Evolutionary conservation across 257 asterid species (phyloP).

Genomic region (Lycium barbarum): DNA sequence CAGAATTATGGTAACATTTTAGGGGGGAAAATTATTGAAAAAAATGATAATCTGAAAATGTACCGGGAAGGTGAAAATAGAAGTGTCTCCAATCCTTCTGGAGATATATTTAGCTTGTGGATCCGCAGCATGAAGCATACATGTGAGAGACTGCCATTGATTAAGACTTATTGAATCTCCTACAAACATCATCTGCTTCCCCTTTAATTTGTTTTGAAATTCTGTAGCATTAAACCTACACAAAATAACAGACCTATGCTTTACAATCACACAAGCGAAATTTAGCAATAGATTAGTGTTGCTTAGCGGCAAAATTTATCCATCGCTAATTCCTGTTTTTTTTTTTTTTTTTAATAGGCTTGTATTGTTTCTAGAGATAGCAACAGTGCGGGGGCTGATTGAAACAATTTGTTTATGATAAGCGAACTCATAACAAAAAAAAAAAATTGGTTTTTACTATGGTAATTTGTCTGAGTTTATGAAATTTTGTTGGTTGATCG

Average conservation of each 20-base stretch:
- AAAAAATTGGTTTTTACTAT: background rate
- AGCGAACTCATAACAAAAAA: too few species aligned
- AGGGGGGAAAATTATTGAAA: background rate
- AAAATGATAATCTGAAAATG: background rate
- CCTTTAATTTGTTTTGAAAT: constrained; percentile 35
- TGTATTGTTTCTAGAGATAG: background rate
- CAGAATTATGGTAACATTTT: too few species aligned
- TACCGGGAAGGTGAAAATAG: constrained; percentile 51
- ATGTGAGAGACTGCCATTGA: constrained; percentile 57
- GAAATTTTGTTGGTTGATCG: background rate
- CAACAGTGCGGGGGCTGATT: background rate
- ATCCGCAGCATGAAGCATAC: constrained; percentile 45
- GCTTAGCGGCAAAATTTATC: too few species aligned
- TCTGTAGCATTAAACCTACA: constrained; percentile 44
- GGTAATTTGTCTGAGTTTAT: background rate
- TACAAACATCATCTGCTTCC: constrained; percentile 55
- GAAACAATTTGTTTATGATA: background rate
- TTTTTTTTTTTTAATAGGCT: too few species aligned
- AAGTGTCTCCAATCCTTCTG: constrained; percentile 28
- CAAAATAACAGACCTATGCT: background rate
- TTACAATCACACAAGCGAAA: background rate
- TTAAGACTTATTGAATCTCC: constrained; percentile 58
- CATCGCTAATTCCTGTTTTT: too few species aligned
- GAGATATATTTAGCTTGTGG: constrained; percentile 40
- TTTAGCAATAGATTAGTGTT: too few species aligned